Evolutionary conservation across 2,329 filamentous ascomycete genomes (phyloP).

Genomic region (Fusarium pininemorale): DNA sequence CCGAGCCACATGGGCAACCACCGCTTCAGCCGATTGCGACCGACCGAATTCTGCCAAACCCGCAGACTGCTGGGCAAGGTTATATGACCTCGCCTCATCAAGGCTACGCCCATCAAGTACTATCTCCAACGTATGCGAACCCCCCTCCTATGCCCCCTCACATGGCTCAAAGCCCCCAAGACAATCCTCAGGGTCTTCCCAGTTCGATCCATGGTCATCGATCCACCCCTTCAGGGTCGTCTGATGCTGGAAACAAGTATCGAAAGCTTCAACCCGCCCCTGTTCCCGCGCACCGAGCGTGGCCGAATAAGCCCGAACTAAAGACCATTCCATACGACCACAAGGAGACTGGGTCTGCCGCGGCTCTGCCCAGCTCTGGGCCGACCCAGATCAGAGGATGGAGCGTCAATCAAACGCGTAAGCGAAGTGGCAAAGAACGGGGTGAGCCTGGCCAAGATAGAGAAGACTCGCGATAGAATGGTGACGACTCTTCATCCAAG

Average conservation of each 20-base stretch:
- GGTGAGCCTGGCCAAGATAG: conserved; percentile 48
- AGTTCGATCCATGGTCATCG: conserved; percentile 48
- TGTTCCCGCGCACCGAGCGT: conserved; percentile 60
- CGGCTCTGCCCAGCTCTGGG: conserved; percentile 64
- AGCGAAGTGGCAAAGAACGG: conserved; percentile 50
- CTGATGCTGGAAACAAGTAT: conserved; percentile 57
- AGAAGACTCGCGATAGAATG: conserved; percentile 52
- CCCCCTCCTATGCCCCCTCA: conserved; percentile 42
- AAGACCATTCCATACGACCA: conserved; percentile 68
- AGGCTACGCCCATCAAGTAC: conserved; percentile 45
- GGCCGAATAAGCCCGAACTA: conserved; percentile 60
- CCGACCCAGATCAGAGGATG: conserved; percentile 67
- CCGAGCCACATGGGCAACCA: conserved; percentile 41
- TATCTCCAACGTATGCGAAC: conserved; percentile 52
- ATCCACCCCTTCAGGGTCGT: conserved; percentile 51
- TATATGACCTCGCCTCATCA: conserved; percentile 49
- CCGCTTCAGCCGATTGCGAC: conserved; percentile 44
- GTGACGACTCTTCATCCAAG: conserved; percentile 39
- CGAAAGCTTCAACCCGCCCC: conserved; percentile 68
- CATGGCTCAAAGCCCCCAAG: conserved; percentile 50
- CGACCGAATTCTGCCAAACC: conserved; percentile 49
- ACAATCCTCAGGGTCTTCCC: conserved; percentile 45
- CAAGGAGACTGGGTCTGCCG: conserved; percentile 65
- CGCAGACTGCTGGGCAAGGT: conserved; percentile 43
- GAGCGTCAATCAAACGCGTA: conserved; percentile 57